Evolutionary conservation across 2,329 filamentous ascomycete genomes (phyloP), one percentile per base, ranked within the genome.

Genomic region (Pestalotiopsis sp.): DNA sequence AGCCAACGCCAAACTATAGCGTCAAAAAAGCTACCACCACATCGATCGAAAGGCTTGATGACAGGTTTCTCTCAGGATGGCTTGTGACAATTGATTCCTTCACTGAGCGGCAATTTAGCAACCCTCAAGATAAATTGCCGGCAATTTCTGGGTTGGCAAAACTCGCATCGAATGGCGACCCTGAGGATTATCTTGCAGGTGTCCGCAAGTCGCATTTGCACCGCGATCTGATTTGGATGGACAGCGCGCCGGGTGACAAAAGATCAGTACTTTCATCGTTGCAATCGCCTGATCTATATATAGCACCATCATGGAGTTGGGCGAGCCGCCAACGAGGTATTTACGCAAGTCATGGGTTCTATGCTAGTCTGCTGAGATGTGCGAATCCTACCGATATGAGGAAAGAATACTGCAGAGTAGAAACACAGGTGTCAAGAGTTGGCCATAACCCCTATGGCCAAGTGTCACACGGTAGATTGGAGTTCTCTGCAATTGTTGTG

Each of bases 271-370:
- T 52, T n/a, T 52, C 11, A 1, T 23, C 6, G 17, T n/a, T 52
- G 45, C 45, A 52, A 52, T n/a, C n/a, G 3, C 17, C 14, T 9
- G 7, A 23, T 3, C n/a, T 3, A 23, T 52, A 52, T 9, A 9
- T 52, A 9, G 45, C 45, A 52, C n/a, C 45, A 9, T 52, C 45
- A 52, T 52, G 45, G 45, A 52, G 45, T 1, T 52, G 45, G 45
- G 45, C 45, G 45, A 52, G 45, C 17, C 45, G 45, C 11, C 45
- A 52, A 52, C n/a, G 20, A 4, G 3, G 6, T 52, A 1, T 9
- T 9, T 2, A 9, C 31, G 0, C 7, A 31, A 6, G 0, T 52
- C 0, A 3, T 23, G 45, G 0, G 4, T 17, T 4, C 1, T 1
- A 3, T 3, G 2, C 23, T 20, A 0, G 6, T 3, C 17, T 9